Percentiles rank a stretch among this genome's conserved stretches.
Evolutionary conservation across 2,329 filamentous ascomycete species (phyloP).

Genomic region (Fusarium subtropicale): DNA sequence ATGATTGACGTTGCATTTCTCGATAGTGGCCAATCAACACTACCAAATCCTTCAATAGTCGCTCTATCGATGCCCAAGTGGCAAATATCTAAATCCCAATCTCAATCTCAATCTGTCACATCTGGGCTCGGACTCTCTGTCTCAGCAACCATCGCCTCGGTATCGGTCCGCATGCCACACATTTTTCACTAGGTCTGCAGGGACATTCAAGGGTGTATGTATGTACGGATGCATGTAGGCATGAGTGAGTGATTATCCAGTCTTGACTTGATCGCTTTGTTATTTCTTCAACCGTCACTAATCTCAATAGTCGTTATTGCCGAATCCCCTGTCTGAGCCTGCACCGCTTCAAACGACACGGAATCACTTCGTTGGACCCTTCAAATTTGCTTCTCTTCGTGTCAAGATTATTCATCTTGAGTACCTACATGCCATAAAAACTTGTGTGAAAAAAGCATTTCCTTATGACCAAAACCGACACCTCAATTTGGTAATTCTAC

Average conservation of each 20-base stretch:
- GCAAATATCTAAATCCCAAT: constrained; percentile 16
- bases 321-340: background rate
- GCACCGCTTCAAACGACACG: constrained; percentile 1
- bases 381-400: constrained; percentile 28
- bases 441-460: constrained; percentile 14
- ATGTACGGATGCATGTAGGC: background rate
- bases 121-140: constrained; percentile 11
- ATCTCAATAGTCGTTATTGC: constrained; percentile 6
- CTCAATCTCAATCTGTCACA: background rate
- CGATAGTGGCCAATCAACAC: constrained; percentile 8
- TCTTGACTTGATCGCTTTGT: constrained; percentile 9
- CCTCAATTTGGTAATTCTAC: constrained; percentile 27
- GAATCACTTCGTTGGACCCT: background rate
- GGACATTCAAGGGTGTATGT: background rate
- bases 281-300: constrained; percentile 15
- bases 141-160: background rate
- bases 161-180: background rate
- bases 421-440: constrained; percentile 24
- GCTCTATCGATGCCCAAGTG: constrained; percentile 32
- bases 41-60: constrained; percentile 35
- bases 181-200: background rate
- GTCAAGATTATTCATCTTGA: constrained; percentile 15
- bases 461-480: constrained; percentile 18
- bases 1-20: constrained; percentile 16
- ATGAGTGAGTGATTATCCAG: background rate